Base-by-base conservation (phyloP, 2,329 filamentous ascomycete species). In the Diaporthe sp. region DNA sequence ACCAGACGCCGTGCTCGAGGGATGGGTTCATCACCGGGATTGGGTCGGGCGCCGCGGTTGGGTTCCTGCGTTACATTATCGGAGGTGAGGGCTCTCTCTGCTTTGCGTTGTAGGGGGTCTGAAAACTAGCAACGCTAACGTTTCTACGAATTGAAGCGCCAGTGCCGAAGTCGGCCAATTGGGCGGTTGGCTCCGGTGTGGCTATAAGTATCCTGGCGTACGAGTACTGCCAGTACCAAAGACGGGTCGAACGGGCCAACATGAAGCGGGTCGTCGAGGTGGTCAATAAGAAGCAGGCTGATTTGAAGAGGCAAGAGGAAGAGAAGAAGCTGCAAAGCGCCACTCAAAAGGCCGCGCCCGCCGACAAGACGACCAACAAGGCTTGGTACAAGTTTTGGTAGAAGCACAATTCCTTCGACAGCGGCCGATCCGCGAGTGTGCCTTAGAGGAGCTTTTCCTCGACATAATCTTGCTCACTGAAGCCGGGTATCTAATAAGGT, bases 181-280 rank as follows among this genome's bases (percentile, higher is more conserved):
- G 94, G 94, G 95, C 95, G 0, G 95, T 97, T 8, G 94, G 92
- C 9, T 88, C 91, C 49, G 98, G 97, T 83, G 87, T 93, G 34
- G 82, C 93, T 28, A 90, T 90, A 9, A 92, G 94, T n/a, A 87
- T 94, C 62, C 88, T 89, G 42, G 93, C 93, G 70, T 97, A 95
- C 85, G 95, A 98, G 84, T 95, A 94, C 81, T 98, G 96, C 85
- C 92, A 95, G 81, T 92, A 92, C 79, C 90, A 90, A 77, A 89
- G 95, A 76, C 88, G 90, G 65, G 89, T 93, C 76, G 96, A 98
- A 84, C 91, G 93, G 80, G 91, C 92, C 77, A 94, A 95, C 77
- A 96, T 99, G 92, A 94, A 94, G 83, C 89, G 95, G 78, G 94
- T 94, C 5, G 93, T 98, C 73, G 95, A 98, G 82, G 91, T 97